These are phyloP conservation scores for Leccinum variicolor DNA, from an alignment of 768 basidiomycete species.

Conservation along the genomic window DNA sequence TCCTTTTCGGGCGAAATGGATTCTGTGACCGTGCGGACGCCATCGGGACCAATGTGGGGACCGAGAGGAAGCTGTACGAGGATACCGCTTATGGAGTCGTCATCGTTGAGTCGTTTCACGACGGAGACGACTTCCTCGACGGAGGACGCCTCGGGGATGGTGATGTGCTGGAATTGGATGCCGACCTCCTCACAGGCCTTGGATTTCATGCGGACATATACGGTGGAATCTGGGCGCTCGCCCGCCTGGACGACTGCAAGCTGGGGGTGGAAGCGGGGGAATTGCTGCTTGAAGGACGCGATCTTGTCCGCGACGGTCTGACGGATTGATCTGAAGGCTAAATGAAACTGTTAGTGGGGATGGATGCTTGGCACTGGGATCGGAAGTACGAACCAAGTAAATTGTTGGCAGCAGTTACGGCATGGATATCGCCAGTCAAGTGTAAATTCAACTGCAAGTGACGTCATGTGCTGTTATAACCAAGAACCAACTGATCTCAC, in stretches of 20 bases:
- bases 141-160: constrained; percentile 61
- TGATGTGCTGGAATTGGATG: constrained; percentile 80
- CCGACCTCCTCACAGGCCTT: constrained; percentile 95
- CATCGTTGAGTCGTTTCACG: constrained; percentile 80
- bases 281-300: constrained; percentile 54
- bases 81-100: constrained; percentile 80
- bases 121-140: constrained; percentile 73
- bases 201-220: constrained; percentile 96
- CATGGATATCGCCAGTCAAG: constrained; percentile 96
- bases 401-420: constrained; percentile 96
- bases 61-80: constrained; percentile 95
- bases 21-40: constrained; percentile 91
- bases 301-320: constrained; percentile 71
- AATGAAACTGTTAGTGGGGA: background rate
- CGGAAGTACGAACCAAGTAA: constrained; percentile 59
- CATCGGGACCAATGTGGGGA: constrained; percentile 73
- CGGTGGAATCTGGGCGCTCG: constrained; percentile 81
- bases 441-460: constrained; percentile 82
- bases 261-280: constrained; percentile 88
- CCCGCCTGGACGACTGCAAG: constrained; percentile 95
- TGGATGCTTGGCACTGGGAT: background rate
- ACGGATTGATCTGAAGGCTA: constrained; percentile 81
- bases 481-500: constrained; percentile 33
- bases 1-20: constrained; percentile 93
- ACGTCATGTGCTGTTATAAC: constrained; percentile 3